Evolutionary conservation across 306 rosid species (phyloP).

Genomic region (Cicer chorassanicum): DNA sequence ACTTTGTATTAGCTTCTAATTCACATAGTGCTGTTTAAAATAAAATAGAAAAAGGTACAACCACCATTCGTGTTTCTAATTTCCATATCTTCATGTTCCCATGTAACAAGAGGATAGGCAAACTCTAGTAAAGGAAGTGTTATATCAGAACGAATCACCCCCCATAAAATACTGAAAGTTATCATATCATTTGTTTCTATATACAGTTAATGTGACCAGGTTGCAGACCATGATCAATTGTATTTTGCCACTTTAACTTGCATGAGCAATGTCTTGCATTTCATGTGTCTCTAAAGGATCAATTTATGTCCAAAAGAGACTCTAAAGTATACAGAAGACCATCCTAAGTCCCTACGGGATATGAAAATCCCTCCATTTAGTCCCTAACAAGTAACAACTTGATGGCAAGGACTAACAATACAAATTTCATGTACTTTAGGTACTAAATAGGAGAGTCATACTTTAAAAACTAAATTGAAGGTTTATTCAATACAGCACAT

Average conservation of each 20-base stretch:
- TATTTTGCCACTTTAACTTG: neutral
- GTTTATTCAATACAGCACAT: neutral
- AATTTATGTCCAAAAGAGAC: neutral
- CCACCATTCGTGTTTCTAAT: neutral
- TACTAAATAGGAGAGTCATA: neutral
- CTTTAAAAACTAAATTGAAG: neutral
- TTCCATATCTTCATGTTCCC: neutral
- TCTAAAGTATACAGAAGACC: too few relatives aligned
- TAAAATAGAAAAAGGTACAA: conserved; percentile 64
- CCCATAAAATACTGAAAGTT: neutral
- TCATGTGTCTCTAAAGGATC: neutral
- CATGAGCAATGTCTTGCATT: neutral
- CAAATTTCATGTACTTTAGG: neutral
- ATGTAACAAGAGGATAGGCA: neutral
- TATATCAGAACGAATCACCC: neutral
- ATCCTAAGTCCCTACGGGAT: neutral
- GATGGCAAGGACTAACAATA: neutral
- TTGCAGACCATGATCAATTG: neutral
- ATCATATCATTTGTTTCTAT: neutral
- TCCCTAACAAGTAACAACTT: neutral
- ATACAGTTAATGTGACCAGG: neutral
- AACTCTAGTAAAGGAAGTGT: neutral
- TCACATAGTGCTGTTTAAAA: too few relatives aligned
- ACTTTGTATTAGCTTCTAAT: too few relatives aligned
- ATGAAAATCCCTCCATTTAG: neutral